Base-by-base conservation (phyloP, 78 protist genomes). In the Kipferlia bialata region DNA sequence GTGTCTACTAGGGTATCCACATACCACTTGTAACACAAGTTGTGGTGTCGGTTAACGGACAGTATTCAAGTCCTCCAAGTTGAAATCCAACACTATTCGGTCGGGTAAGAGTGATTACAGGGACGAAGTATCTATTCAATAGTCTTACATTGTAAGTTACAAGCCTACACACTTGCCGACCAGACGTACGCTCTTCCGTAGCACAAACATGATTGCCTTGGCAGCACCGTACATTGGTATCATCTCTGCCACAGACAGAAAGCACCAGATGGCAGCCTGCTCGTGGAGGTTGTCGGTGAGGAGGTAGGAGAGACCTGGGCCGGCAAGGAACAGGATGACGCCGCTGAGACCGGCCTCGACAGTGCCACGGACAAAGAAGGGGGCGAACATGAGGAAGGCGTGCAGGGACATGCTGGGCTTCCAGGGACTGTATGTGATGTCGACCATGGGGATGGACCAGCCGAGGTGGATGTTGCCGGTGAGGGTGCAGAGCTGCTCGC, bases 241-340 rank as follows among this genome's bases (percentile, higher is more conserved):
- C 59, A 72, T 63, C 62, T 72, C 60, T 26, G 69, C 69, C 18
- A 72, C 53, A 45, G 65, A 55, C 64, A 72, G 31, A 33, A 72
- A 72, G 77, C 77, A 72, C 77, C 77, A 72, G 64, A 72, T 72
- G 71, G 41, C 6, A 62, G 77, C 77, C 69, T 72, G 77, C 77
- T 72, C 77, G 31, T 15, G 0, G 33, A 72, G 59, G 77, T 72
- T 72, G 36, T 2, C n/a, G 66, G 77, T 37, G 60, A 72, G 36
- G 34, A 37, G 7, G 28, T 54, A 31, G 44, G 77, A 66, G 41
- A 55, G 1, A 29, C 2, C 6, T 37, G 77, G 77, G 70, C 77
- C 77, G 62, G 31, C 13, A 26, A 61, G 45, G 67, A 56, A 63
- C 41, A 72, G 56, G 60, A 72, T 61, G 62, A 41, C 33, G 34